These are phyloP conservation scores for Endoconidiophora laricicola DNA, from an alignment of 2,329 filamentous ascomycete species.

Conservation along the genomic window DNA sequence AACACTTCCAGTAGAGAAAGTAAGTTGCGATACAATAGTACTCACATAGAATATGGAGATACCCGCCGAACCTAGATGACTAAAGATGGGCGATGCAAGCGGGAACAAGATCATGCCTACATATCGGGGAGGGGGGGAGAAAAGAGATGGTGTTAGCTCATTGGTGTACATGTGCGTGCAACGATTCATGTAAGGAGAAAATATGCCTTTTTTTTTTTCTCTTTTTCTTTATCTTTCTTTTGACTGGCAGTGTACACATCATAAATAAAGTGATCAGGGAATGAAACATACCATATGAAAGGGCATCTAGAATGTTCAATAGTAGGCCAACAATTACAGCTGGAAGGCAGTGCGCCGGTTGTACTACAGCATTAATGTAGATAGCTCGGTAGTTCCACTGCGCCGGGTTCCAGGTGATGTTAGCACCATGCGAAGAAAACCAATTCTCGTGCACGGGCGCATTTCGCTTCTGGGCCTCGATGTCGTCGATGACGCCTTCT, in stretches of 20 bases:
- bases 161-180: background rate
- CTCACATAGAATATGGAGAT: conserved; percentile 99
- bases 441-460: background rate
- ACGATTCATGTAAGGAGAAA: conserved; percentile 4
- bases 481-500: conserved; percentile 1
- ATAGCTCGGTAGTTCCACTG: conserved; percentile 54
- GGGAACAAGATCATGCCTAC: conserved; percentile 86
- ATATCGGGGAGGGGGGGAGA: no score
- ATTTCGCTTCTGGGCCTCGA: conserved; percentile 15
- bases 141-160: conserved; percentile 6
- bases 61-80: conserved; percentile 72
- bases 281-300: conserved; percentile 60
- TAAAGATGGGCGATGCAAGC: conserved; percentile 71
- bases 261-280: no score
- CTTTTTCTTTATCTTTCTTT: no score
- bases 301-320: conserved; percentile 81
- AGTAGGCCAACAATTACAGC: conserved; percentile 78
- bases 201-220: no score
- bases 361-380: conserved; percentile 45
- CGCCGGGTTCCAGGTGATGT: conserved; percentile 33
- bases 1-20: conserved; percentile 72
- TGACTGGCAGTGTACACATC: no score
- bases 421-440: background rate
- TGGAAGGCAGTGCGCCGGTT: conserved; percentile 57
- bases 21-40: conserved; percentile 83